Conservation (phyloP, 1,284 basidiomycete genomes). For the Termitomyces sp. region DNA sequence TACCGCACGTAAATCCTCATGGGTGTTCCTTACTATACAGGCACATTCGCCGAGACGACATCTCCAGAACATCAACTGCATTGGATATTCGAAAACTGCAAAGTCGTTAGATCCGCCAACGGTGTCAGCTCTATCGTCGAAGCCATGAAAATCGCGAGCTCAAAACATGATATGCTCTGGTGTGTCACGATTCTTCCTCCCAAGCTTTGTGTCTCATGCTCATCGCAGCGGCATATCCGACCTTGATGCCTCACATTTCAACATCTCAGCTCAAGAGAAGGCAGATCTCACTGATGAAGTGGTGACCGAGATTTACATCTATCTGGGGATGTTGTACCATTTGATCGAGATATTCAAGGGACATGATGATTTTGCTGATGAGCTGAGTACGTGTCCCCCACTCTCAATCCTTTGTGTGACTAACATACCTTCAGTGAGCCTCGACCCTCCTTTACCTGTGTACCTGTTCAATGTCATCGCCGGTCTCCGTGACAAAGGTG, state of each 20-base stretch:
- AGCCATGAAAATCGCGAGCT: constrained; percentile 86
- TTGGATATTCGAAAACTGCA: constrained; percentile 94
- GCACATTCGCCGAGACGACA: constrained; percentile 86
- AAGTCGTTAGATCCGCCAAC: constrained; percentile 79
- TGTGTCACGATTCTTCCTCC: constrained; percentile 25
- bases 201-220: constrained; percentile 2
- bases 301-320: constrained; percentile 86
- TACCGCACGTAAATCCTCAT: not conserved
- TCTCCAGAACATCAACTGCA: constrained; percentile 93
- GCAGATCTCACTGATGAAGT: constrained; percentile 82
- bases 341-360: constrained; percentile 89
- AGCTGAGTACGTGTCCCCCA: constrained; percentile 73
- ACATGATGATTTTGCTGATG: constrained; percentile 90
- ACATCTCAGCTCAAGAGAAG: constrained; percentile 65
- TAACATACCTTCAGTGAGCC: constrained; percentile 64
- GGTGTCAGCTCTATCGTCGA: constrained; percentile 82
- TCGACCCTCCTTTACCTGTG: constrained; percentile 91
- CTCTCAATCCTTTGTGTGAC: constrained; percentile 15
- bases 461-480: constrained; percentile 90
- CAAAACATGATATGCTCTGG: constrained; percentile 84
- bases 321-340: constrained; percentile 91
- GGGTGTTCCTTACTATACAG: constrained; percentile 35
- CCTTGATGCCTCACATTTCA: constrained; percentile 61
- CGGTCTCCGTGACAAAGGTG: constrained; percentile 87
- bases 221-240: constrained; percentile 62